These are phyloP conservation scores for Solanum chaucha DNA, from an alignment of 257 asterid genomes.

Conservation along the genomic window DNA sequence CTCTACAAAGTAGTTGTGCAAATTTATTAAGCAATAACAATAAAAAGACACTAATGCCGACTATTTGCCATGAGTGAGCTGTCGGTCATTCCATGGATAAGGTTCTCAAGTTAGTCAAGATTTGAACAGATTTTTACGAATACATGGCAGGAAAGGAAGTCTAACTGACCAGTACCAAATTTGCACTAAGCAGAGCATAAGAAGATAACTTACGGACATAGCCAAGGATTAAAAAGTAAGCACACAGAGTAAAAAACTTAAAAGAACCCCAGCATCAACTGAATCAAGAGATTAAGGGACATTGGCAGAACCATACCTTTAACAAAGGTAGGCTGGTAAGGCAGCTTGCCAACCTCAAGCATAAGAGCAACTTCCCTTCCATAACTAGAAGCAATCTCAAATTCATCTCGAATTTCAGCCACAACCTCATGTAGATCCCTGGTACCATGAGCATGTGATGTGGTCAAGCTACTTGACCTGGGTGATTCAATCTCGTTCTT, in stretches of 20 bases:
- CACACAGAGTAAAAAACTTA: neutral
- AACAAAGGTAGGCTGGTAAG: conserved; percentile 65
- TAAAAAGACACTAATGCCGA: neutral
- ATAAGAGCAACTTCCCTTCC: conserved; percentile 85
- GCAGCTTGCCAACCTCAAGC: conserved; percentile 95
- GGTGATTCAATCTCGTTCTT: conserved; percentile 66
- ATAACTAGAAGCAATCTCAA: conserved; percentile 65
- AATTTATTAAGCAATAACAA: neutral
- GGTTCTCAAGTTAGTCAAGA: neutral
- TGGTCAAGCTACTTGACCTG: conserved; percentile 46
- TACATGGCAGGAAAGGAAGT: neutral
- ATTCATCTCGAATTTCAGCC: conserved; percentile 87
- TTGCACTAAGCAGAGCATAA: neutral
- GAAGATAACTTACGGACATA: neutral
- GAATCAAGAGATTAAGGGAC: neutral
- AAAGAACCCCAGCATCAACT: neutral
- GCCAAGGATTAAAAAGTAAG: neutral
- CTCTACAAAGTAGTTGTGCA: neutral
- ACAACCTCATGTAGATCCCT: conserved; percentile 83
- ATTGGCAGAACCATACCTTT: conserved; percentile 42
- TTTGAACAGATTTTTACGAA: neutral
- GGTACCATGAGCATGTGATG: conserved; percentile 57
- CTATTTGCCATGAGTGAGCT: neutral
- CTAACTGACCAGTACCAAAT: neutral
- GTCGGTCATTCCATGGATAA: neutral